phyloP scores from a whole-genome alignment of 2,329 filamentous ascomycete species.

The Diaporthe nobilis region DNA sequence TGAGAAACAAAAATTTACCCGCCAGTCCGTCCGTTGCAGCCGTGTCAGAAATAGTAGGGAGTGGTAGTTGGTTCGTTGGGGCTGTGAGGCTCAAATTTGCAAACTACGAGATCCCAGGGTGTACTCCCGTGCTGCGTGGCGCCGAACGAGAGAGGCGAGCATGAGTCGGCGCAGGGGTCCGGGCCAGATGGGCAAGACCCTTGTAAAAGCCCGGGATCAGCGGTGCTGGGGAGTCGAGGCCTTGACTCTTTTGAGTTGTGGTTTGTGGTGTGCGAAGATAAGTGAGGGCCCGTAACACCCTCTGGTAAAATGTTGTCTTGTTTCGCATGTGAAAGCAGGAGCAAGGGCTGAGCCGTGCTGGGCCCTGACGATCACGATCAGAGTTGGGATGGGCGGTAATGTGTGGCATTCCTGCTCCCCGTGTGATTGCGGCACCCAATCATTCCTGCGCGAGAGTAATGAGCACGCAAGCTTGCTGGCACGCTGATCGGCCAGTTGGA shows the following conservation, averaged over 20 bases:
- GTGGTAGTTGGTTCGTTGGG: conserved; percentile 8
- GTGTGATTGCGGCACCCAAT: conserved; percentile 21
- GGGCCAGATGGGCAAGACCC: background rate
- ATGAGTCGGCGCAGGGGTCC: background rate
- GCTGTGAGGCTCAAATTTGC: conserved; percentile 27
- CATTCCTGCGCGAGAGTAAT: conserved; percentile 9
- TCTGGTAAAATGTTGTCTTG: conserved; percentile 7
- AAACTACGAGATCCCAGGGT: conserved; percentile 8
- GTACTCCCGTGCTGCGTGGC: conserved; percentile 4
- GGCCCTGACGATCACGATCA: conserved; percentile 32
- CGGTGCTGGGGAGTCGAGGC: conserved; percentile 23
- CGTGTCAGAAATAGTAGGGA: conserved; percentile 17
- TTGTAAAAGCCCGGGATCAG: conserved; percentile 11
- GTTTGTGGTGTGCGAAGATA: background rate
- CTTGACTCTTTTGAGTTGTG: conserved; percentile 14
- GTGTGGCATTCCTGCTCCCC: conserved; percentile 14
- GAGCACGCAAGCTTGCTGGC: conserved; percentile 16
- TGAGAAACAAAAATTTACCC: conserved; percentile 23
- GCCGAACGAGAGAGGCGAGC: background rate
- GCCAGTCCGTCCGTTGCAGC: conserved; percentile 17
- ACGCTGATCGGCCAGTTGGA: conserved; percentile 28
- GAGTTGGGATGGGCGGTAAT: conserved; percentile 19
- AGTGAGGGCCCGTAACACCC: background rate
- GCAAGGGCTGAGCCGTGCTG: background rate
- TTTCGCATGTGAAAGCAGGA: conserved; percentile 32